Base-by-base conservation (phyloP, 1,139 yeast species). In the Candida albicans region DNA sequence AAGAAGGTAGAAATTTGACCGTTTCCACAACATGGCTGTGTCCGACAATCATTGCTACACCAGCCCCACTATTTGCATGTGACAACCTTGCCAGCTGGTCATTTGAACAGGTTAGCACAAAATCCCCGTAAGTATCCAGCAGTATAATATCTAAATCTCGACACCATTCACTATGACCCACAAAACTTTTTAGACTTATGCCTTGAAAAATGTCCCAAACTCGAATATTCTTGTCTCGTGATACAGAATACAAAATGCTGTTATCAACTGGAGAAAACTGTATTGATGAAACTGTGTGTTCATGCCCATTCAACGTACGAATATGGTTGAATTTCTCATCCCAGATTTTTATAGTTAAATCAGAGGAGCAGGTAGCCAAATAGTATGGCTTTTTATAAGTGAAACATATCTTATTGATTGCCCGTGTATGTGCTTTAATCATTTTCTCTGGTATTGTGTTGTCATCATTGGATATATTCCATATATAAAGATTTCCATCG, bases 161-260 rank as follows among this genome's bases (percentile, higher is more conserved):
- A 8, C 89, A 90, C 98, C 98, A 91, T 53, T 89, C 96, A 28
- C 88, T 77, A 61, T 91, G 97, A 1, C 93, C 95, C 8, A 77
- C 70, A 48, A 88, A 81, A 1, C 87, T 79, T 47, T 77, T 75
- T 26, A 79, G 57, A 47, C 91, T 81, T 68, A 78, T 81, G 0
- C 96, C 97, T 5, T 80, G 74, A 12, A 70, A 64, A 13, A 83
- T 63, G 57, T 89, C 95, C 97, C 97, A 91, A 1, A 85, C 62
- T 49, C 84, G 82, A 2, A 88, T 75, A 0, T 88, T 69, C 18
- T 73, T 74, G 61, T 91, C 98, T 48, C 97, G 72, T 2, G 96
- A 87, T 14, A 84, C 88, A 3, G 91, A 82, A 40, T 86, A 79
- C 22, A 89, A 61, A 1, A 64, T 52, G 25, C 61, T 56, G 2